Evolutionary conservation across 441 rosid species (phyloP).

Genomic region (Arabidopsis hybrid): DNA sequence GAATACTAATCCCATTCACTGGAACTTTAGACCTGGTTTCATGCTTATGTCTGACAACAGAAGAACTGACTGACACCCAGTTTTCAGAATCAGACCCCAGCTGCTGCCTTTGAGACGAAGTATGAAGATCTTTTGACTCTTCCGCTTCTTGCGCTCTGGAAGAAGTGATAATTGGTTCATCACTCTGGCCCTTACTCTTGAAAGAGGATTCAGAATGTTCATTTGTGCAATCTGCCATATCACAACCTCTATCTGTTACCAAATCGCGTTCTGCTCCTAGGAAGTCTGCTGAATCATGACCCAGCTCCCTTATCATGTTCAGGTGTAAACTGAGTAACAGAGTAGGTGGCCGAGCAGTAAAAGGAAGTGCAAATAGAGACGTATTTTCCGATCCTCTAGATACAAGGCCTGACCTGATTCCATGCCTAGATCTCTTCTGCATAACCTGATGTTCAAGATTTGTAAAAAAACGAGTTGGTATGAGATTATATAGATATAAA

Average conservation of each 20-base stretch:
- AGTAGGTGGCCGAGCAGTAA: slow-evolving; percentile 69
- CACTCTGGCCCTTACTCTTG: slow-evolving; percentile 42
- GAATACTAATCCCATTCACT: slow-evolving; percentile 56
- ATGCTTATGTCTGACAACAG: slow-evolving; percentile 47
- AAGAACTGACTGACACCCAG: slow-evolving; percentile 41
- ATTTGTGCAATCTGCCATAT: slow-evolving; percentile 42
- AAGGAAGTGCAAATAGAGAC: slow-evolving; percentile 53
- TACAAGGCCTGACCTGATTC: slow-evolving; percentile 39
- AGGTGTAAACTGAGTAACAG: slow-evolving; percentile 69
- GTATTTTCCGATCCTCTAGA: slow-evolving; percentile 32
- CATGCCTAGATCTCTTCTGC: slow-evolving; percentile 51
- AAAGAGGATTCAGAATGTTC: slow-evolving; percentile 44
- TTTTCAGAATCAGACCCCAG: slow-evolving; percentile 47
- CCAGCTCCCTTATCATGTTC: slow-evolving; percentile 67
- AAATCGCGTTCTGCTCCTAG: slow-evolving; percentile 48
- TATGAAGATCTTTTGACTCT: slow-evolving; percentile 47
- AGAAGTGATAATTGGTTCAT: slow-evolving; percentile 43
- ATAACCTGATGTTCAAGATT: slow-evolving; percentile 53
- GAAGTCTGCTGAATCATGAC: slow-evolving; percentile 51
- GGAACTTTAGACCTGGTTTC: slow-evolving; percentile 46
- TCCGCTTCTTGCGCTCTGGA: slow-evolving; percentile 42
- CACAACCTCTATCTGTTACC: slow-evolving; percentile 46
- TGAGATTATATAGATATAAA: slow-evolving; percentile 21
- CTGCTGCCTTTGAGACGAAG: slow-evolving; percentile 45
- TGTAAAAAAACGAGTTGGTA: not conserved